Base-by-base conservation (phyloP, 805 yeast genomes). In the Kodamaea kaohsiungensis region DNA sequence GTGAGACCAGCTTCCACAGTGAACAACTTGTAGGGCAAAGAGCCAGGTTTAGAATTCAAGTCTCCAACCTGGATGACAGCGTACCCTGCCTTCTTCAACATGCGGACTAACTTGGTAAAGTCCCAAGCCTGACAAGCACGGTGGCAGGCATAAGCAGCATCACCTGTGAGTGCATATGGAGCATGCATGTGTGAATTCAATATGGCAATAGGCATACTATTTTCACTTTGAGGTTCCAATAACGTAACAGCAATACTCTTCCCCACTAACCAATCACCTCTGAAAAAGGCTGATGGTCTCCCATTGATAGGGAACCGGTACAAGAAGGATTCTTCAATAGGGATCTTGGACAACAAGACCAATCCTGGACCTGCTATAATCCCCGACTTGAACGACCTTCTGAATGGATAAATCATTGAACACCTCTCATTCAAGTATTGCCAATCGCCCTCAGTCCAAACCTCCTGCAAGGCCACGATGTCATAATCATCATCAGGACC, bases 211-310 rank as follows among this genome's bases (percentile, higher is more conserved):
- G 87, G 87, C 5, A 77, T 66, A 1, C 79, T 73, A 15, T 72
- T 74, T 0, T 77, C 70, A 15, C 65, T 62, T 2, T 81, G 71
- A 4, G 89, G 86, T 53, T 74, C 74, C 43, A 95, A 72, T 13
- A 71, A 55, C 0, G 96, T 88, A 2, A 91, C 84, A 0, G 96
- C 88, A 16, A 91, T 82, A 7, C 93, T 81, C 66, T 95, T 95
- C 7, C 99, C 99, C 18, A 95, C 99, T 60, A 83, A 90, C 97
- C 98, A 95, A 68, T 95, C 99, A 38, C 99, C 99, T 55, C 98
- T 76, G 74, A 83, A 87, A 59, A 95, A 87, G 0, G 99, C 99
- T 43, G 91, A 84, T 1, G 98, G 96, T 50, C 97, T 77, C 1
- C 99, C 99, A 68, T 93, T 95, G 57, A 95, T 82, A 0, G 98